phyloP scores from a whole-genome alignment of 345 rosid species.

The Moringa oleifera region DNA sequence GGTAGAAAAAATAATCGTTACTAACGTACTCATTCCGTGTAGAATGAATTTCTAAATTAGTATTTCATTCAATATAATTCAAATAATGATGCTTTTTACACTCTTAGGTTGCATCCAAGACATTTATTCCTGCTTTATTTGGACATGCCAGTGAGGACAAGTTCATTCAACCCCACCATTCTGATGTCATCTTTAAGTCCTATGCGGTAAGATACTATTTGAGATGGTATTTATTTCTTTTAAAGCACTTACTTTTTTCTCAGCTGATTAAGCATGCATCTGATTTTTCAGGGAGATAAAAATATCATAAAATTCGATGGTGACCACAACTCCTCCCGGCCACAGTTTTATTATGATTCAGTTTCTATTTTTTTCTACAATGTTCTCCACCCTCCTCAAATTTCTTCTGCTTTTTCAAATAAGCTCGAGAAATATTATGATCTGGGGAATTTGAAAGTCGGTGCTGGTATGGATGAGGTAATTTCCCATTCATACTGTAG shows the following conservation, averaged over 20 bases:
- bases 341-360: constrained; percentile 86
- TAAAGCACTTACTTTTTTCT: constrained; percentile 8
- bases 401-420: constrained; percentile 40
- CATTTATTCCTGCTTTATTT: constrained; percentile 90
- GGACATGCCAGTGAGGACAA: constrained; percentile 92
- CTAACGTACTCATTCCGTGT: too few species aligned
- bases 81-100: constrained; percentile 7
- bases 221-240: background rate
- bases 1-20: too few species aligned
- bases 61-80: constrained; percentile 4
- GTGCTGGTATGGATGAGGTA: constrained; percentile 71
- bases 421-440: constrained; percentile 81
- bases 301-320: constrained; percentile 93
- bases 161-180: constrained; percentile 86
- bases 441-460: constrained; percentile 52
- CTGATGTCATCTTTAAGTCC: constrained; percentile 66
- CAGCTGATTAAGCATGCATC: constrained; percentile 6
- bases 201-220: constrained; percentile 50
- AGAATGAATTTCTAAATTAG: background rate
- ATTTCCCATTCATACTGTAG: constrained; percentile 21
- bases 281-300: constrained; percentile 76
- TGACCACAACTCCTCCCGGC: constrained; percentile 91
- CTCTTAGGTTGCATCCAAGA: constrained; percentile 71
- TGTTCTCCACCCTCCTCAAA: constrained; percentile 82
- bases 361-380: constrained; percentile 91